Percentiles rank a stretch among this genome's conserved stretches.
These are phyloP conservation scores for Xanthoconium separans DNA, from an alignment of 1,284 basidiomycete genomes.

Conservation along the genomic window DNA sequence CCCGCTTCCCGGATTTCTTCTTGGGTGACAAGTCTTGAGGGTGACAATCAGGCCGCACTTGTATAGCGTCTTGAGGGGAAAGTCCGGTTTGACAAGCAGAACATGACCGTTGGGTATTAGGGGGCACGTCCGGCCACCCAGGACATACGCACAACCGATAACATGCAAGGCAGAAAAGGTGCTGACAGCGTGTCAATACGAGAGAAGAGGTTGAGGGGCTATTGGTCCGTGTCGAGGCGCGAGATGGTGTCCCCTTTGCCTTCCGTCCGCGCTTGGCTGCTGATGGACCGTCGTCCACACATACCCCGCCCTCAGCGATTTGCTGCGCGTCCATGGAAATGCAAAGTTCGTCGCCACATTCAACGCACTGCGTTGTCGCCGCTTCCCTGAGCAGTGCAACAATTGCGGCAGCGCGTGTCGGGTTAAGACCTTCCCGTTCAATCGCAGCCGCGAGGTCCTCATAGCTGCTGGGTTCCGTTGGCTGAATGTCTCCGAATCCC, in stretches of 20 bases:
- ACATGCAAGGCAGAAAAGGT: slow-evolving; percentile 85
- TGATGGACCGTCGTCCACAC: slow-evolving; percentile 51
- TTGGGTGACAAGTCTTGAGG: slow-evolving; percentile 45
- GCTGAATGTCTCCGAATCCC: slow-evolving; percentile 45
- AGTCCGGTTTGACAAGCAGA: slow-evolving; percentile 73
- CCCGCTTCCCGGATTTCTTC: slow-evolving; percentile 67
- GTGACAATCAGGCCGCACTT: slow-evolving; percentile 61
- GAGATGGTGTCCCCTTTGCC: slow-evolving; percentile 53
- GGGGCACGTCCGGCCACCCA: slow-evolving; percentile 71
- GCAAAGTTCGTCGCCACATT: slow-evolving; percentile 81
- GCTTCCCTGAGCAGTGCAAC: slow-evolving; percentile 83
- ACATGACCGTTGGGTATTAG: slow-evolving; percentile 63
- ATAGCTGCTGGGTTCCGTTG: slow-evolving; percentile 48
- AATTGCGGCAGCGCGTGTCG: slow-evolving; percentile 72
- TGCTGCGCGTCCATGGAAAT: slow-evolving; percentile 46
- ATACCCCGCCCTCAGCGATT: slow-evolving; percentile 39
- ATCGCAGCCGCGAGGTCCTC: slow-evolving; percentile 79
- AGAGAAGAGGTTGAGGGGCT: slow-evolving; percentile 60
- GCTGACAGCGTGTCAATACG: slow-evolving; percentile 89
- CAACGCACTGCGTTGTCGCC: slow-evolving; percentile 83
- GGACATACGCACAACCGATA: slow-evolving; percentile 76
- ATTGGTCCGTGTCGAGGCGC: slow-evolving; percentile 66
- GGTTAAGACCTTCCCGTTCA: slow-evolving; percentile 77
- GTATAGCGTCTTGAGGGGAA: slow-evolving; percentile 66
- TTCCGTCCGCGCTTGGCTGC: slow-evolving; percentile 64